Conservation (phyloP, 2,329 filamentous ascomycete species). For the Arthrobotrys conoides region DNA sequence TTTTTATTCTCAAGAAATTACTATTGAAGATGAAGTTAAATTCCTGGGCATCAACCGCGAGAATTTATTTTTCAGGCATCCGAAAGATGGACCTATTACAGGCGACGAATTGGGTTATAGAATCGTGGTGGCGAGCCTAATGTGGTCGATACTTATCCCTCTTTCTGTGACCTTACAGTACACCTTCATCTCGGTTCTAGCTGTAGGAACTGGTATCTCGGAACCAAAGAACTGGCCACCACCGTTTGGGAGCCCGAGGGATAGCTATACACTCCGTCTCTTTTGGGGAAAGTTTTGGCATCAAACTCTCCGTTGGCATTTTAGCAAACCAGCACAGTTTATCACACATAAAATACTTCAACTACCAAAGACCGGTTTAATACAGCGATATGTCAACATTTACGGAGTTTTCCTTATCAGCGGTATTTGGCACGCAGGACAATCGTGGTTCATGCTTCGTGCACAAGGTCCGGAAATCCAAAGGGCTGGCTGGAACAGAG, state of each 20-base stretch:
- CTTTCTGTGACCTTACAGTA: conserved; percentile 38
- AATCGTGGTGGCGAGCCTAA: conserved; percentile 6
- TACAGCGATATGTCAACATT: conserved; percentile 49
- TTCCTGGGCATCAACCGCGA: conserved; percentile 44
- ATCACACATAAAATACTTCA: conserved; percentile 34
- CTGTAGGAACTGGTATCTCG: conserved; percentile 39
- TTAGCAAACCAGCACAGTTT: conserved; percentile 52
- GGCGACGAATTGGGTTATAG: conserved; percentile 39
- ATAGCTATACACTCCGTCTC: conserved; percentile 49
- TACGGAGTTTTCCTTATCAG: conserved; percentile 42
- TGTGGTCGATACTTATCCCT: conserved; percentile 49
- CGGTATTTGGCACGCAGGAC: conserved; percentile 40
- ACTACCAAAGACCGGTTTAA: conserved; percentile 42
- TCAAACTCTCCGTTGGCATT: conserved; percentile 54
- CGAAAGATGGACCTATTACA: conserved; percentile 33
- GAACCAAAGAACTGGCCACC: conserved; percentile 60
- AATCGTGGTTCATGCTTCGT: conserved; percentile 22
- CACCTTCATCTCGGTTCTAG: conserved; percentile 29
- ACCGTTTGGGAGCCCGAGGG: conserved; percentile 24
- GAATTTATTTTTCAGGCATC: conserved; percentile 37
- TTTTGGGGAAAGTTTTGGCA: conserved; percentile 61
- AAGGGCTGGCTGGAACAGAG: not conserved
- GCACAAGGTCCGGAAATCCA: not conserved
- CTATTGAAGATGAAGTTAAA: conserved; percentile 28
- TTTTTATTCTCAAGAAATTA: conserved; percentile 24